Evolutionary conservation across 768 basidiomycete genomes (phyloP), one percentile per base, ranked within the genome.

Genomic region (Phallus indusiatus): DNA sequence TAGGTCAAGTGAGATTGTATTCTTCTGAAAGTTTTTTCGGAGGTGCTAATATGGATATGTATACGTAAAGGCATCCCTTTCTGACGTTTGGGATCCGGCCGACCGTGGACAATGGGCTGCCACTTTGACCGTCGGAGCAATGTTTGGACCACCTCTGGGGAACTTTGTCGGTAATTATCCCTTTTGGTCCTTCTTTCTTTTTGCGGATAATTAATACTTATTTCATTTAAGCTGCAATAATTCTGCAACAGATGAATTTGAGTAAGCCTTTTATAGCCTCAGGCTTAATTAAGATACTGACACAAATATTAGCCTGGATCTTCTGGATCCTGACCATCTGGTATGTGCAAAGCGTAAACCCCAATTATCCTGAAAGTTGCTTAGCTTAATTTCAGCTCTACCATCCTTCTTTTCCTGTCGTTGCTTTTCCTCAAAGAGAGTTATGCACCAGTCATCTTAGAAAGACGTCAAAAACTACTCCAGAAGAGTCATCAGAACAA

Each of bases 401-500:
- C 35, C 7, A 36, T 42, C 8, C 52, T 60, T 11, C n/a, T 60
- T 21, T 11, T 53, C 10, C 9, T 53, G 17, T 22, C 51, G 5
- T 22, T 54, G 10, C 33, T 60, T 42, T 11, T 60, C 17, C 49
- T 60, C n/a, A n/a, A 53, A 37, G 51, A 60, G 35, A 54, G 51
- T 3, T 60, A 60, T 53, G 58, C 52, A 46, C 58, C 58, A 24
- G 51, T 60, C n/a, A 60, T 60, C 52, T 42, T 52, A 5, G 51
- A 42, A 21, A 33, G 42, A 20, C 57, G 57, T 17, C 48, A 46
- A 28, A 17, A 54, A 7, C 22, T 53, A 33, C 33, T 34, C 18
- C 18, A 20, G 47, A 28, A 28, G 2, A 28, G 28, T 28, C 28
- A 28, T 28, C 28, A 28, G 7, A 28, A 28, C 7, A 7, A 7